Evolutionary conservation across 1,139 yeast genomes (phyloP).

Genomic region (Geotrichum siamense): DNA sequence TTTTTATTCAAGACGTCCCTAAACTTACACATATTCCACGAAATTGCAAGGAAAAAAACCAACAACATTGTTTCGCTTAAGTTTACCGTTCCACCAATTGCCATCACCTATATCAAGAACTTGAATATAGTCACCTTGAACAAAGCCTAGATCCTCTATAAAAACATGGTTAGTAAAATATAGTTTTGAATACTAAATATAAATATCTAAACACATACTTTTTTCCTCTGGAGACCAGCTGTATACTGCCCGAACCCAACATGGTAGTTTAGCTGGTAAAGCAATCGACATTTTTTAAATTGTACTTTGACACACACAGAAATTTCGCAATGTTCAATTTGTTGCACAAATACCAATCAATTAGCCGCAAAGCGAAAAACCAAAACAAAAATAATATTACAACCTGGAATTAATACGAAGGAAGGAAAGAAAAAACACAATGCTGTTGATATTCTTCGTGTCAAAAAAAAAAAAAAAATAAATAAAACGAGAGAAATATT

Average conservation of each 20-base stretch:
- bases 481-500: no score
- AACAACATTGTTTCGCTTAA: constrained; percentile 69
- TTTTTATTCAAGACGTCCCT: no score
- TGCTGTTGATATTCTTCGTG: no score
- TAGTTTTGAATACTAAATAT: background rate
- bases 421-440: background rate
- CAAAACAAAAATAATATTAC: background rate
- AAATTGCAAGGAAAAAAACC: constrained; percentile 87
- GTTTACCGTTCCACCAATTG: constrained; percentile 84
- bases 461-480: no score
- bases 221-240: constrained; percentile 91
- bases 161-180: background rate
- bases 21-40: constrained; percentile 46
- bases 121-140: constrained; percentile 87
- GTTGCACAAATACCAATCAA: background rate
- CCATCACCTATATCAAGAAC: constrained; percentile 78
- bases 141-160: constrained; percentile 75
- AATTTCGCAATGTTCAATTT: background rate
- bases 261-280: constrained; percentile 40
- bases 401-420: background rate
- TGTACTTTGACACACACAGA: no score
- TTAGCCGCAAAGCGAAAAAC: background rate
- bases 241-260: constrained; percentile 66
- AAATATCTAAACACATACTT: constrained; percentile 1
- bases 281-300: constrained; percentile 13